Evolutionary conservation across 805 yeast species (phyloP), one percentile per base, ranked within the genome.

Genomic region (Myxozyma neglecta): DNA sequence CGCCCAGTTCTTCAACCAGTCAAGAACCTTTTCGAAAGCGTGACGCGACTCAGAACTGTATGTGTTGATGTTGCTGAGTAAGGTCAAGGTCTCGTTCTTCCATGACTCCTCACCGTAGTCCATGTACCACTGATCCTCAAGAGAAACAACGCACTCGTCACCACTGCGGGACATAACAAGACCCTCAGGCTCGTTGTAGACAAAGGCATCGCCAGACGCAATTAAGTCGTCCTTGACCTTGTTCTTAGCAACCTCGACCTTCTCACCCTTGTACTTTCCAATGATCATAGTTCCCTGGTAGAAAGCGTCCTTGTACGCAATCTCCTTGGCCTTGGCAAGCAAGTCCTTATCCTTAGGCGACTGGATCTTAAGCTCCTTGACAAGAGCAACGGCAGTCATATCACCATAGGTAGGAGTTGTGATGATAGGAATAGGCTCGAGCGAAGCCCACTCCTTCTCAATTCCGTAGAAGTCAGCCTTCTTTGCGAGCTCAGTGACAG

Each of bases 1-100:
- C 56, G 99, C 98, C 99, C 99, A 94, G 80, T 91, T 92, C 79
- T 88, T 89, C 72, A 94, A 84, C 99, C 99, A 94, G 69, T 87
- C 96, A 71, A 94, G 81, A 61, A 89, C 96, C 75, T 91, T 92
- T 77, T 91, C 97, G 71, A 94, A 93, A 6, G 96, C 97, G 72
- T 93, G 85, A 71, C 88, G 83, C 46, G 96, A 89, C 79, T 92
- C 98, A 53, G 86, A 80, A 56, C 87, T 81, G 80, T 83, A 93
- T 10, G 92, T 83, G 74, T 88, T 83, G 93, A 94, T 86, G 62
- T 76, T 74, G 51, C 80, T 81, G 64, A 94, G 81, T 74, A 96
- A 88, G 70, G 88, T 94, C 66, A 85, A 77, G 57, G 97, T 96
- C 73, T 83, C 84, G 14, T 80, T 76, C 73, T 88, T 89, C 99